Base-by-base conservation (phyloP, 768 basidiomycete species). In the Candolleomyces aberdarensis region DNA sequence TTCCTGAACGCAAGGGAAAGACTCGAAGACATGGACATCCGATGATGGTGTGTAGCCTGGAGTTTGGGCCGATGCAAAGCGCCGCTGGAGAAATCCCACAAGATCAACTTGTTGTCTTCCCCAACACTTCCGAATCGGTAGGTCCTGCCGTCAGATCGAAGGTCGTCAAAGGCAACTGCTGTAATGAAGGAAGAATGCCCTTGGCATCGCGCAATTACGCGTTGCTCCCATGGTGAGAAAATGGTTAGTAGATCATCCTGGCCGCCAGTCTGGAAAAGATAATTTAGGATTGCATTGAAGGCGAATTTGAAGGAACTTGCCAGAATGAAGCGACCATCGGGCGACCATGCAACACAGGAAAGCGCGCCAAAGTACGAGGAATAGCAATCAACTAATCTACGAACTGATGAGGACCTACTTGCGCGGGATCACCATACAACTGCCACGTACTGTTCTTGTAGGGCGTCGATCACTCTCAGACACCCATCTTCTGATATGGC, bases 221-320 rank as follows among this genome's bases (percentile, higher is more conserved):
- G 86, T 70, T 94, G 90, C 71, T 98, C 97, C 84, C 89, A 91
- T 0, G 95, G 94, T 0, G 96, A 95, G 72, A 94, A 93, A 62
- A 99, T 91, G 4, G 96, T 96, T 58, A 97, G 76, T 10, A 98
- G 81, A 69, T 99, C 97, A 69, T 99, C 97, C 78, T 99, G 96
- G 0, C 97, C 97, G 13, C 96, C 97, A 1, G 94, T 93, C 92
- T 95, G 66, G 19, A 60, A 22, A 49, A 51, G 26, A 55, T 47
- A 20, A 20, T 14, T 43, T 54, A 64, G 6, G 62, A 58, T 60
- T 49, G 49, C 13, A 46, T 47, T 51, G 39, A 62, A 49, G 57
- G n/a, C 22, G 14, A 55, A 58, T 41, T 26, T 51, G 49, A 41
- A 51, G 19, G n/a, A 10, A 62, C 70, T 55, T 71, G 91, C 94